phyloP scores from a whole-genome alignment of 129 eudicot species.

The Erigeron canadensis region DNA sequence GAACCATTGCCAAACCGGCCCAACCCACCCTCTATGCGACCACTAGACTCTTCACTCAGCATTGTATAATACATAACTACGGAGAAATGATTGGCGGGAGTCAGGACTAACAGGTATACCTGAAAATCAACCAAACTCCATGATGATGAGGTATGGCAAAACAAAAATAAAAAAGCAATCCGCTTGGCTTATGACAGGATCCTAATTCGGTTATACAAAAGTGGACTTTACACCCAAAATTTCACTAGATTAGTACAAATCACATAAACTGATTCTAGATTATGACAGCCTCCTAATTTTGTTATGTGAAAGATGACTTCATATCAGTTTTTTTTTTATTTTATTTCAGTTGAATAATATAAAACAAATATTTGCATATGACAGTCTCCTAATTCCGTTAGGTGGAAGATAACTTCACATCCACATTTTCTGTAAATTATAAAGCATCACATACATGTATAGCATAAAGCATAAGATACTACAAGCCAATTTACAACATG shows the following conservation, averaged over 20 bases:
- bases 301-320: conserved; percentile 14
- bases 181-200: background rate
- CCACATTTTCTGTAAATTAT: conserved; percentile 1
- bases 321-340: background rate
- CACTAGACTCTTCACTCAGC: background rate
- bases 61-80: background rate
- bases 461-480: background rate
- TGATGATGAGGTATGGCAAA: conserved; percentile 1
- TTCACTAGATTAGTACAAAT: background rate
- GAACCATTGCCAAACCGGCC: background rate
- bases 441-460: too few species aligned
- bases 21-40: background rate
- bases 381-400: background rate
- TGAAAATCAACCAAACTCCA: background rate
- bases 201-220: conserved; percentile 17
- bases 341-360: background rate
- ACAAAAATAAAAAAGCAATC: background rate
- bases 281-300: conserved; percentile 17
- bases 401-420: conserved; percentile 1
- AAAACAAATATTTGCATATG: background rate
- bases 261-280: background rate
- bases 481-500: too few species aligned
- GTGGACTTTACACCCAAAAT: conserved; percentile 11
- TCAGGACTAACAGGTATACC: background rate
- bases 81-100: background rate